Conservation (phyloP, 257 asterid species). For the Euphrasia confusa region DNA sequence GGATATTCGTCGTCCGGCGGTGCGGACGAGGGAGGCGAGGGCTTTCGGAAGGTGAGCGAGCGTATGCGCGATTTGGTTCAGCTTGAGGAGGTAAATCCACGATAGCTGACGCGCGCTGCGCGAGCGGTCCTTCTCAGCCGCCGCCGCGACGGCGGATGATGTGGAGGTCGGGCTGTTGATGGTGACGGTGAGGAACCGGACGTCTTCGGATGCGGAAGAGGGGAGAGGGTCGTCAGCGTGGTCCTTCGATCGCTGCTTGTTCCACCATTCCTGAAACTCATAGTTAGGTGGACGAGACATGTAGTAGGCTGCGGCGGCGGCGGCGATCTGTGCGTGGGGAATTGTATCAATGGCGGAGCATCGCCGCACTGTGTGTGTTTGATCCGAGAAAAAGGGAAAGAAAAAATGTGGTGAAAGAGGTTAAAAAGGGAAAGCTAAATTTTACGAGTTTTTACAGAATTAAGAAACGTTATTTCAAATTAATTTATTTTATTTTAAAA, state of each 20-base stretch:
- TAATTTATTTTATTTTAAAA: too few relatives aligned
- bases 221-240: constrained; percentile 34
- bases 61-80: constrained; percentile 50
- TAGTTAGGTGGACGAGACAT: constrained; percentile 84
- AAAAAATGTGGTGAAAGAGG: not conserved
- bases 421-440: constrained; percentile 7
- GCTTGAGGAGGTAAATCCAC: constrained; percentile 72
- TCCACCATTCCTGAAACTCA: constrained; percentile 98
- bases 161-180: constrained; percentile 35
- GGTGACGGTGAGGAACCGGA: constrained; percentile 34
- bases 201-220: constrained; percentile 30
- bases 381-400: constrained; percentile 41
- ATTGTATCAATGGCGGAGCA: constrained; percentile 46
- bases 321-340: constrained; percentile 24
- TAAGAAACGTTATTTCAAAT: too few relatives aligned
- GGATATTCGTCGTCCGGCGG: constrained; percentile 63
- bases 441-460: not conserved
- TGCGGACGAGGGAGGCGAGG: constrained; percentile 48
- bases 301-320: constrained; percentile 20
- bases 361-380: constrained; percentile 26
- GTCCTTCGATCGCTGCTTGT: constrained; percentile 58
- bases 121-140: constrained; percentile 55
- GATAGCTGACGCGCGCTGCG: constrained; percentile 84
- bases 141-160: constrained; percentile 29
- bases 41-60: constrained; percentile 45